Conservation (phyloP, 441 rosid genomes). For the Adansonia rubrostipa region DNA sequence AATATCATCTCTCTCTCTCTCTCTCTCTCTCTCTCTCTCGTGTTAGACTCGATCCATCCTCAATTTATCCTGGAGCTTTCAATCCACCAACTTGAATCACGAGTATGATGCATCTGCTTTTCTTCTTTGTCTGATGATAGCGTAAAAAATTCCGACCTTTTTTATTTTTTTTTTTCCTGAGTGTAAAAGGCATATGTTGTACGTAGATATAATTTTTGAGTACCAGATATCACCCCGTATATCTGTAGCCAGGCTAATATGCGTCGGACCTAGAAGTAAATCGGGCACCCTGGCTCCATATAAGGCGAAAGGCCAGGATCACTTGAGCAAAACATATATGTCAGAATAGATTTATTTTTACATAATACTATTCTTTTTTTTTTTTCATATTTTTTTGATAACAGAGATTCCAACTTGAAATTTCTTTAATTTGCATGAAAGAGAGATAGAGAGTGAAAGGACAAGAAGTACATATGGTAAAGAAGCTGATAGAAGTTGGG, state of each 20-base stretch:
- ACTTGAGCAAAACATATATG: not conserved
- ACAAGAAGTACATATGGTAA: not conserved
- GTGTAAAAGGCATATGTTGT: not conserved
- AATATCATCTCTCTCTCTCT: slow-evolving; percentile 16
- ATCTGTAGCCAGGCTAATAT: not conserved
- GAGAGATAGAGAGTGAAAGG: not conserved
- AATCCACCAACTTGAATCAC: slow-evolving; percentile 20
- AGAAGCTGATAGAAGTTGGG: not conserved
- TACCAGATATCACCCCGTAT: not conserved
- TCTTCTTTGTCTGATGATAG: not conserved
- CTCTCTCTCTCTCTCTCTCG: not conserved
- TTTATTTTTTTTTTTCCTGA: not conserved
- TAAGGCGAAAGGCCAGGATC: slow-evolving; percentile 29
- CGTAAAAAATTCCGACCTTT: not conserved
- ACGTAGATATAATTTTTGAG: no score
- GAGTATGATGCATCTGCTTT: slow-evolving; percentile 17
- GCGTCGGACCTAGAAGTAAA: not conserved
- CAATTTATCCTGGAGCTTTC: slow-evolving; percentile 15
- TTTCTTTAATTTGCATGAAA: not conserved
- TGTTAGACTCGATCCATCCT: not conserved
- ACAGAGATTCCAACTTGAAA: not conserved
- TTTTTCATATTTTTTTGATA: no score
- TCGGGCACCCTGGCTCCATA: not conserved
- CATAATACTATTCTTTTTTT: not conserved
- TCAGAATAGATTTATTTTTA: not conserved